A percentile compares a stretch with the other conserved stretches of the same genome.
phyloP scores from a whole-genome alignment of 306 rosid species.

The Acacia melanoxylon region DNA sequence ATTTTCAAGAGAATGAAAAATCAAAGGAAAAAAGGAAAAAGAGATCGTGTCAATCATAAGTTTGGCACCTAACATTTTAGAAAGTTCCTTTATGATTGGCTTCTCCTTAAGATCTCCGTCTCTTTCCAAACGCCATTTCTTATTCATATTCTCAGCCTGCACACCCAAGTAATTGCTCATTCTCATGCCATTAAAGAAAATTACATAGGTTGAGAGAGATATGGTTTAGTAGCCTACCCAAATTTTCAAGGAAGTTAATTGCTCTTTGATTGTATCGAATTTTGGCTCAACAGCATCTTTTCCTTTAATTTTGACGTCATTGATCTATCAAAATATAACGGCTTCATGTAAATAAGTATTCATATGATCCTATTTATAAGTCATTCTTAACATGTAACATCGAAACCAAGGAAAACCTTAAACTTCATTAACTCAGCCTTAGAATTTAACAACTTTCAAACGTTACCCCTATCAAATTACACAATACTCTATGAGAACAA shows the following conservation, averaged over 20 bases:
- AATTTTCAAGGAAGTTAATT: conserved; percentile 63
- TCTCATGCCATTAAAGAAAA: conserved; percentile 1
- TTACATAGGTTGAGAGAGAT: conserved; percentile 3
- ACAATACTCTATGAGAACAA: no score
- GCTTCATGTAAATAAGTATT: conserved; percentile 1
- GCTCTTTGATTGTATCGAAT: conserved; percentile 52
- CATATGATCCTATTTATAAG: no score
- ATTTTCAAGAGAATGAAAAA: background rate
- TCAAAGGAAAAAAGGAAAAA: background rate
- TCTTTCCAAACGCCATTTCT: conserved; percentile 71
- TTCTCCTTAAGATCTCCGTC: conserved; percentile 63
- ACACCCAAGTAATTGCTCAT: conserved; percentile 27
- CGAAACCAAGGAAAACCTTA: no score
- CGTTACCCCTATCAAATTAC: no score
- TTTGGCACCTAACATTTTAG: conserved; percentile 58
- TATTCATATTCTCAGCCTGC: conserved; percentile 70
- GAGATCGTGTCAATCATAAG: conserved; percentile 35
- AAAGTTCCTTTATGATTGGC: conserved; percentile 65
- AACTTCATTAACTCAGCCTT: no score
- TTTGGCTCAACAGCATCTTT: conserved; percentile 64
- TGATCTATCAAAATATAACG: conserved; percentile 48
- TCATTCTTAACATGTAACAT: no score
- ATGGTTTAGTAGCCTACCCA: conserved; percentile 50
- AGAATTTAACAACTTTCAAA: no score
- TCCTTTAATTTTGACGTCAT: conserved; percentile 65